These are phyloP conservation scores for Coemansia reversa DNA, from an alignment of 192 early-diverging fungal genomes.

Conservation along the genomic window DNA sequence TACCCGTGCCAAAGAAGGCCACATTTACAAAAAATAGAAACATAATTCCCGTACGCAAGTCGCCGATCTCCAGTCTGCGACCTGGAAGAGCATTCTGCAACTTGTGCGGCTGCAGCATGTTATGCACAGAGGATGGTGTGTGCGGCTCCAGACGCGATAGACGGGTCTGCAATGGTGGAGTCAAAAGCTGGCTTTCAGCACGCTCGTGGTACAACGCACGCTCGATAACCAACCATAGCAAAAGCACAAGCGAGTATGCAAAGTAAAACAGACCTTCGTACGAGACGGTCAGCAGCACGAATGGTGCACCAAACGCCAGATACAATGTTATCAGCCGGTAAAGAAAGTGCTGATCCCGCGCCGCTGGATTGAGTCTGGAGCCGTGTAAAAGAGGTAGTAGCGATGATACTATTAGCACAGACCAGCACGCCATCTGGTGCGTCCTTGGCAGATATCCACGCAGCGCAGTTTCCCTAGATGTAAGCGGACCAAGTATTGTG, in stretches of 20 bases:
- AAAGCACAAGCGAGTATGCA: constrained; percentile 68
- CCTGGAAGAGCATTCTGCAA: constrained; percentile 11
- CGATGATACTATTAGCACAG: constrained; percentile 36
- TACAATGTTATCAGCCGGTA: constrained; percentile 79
- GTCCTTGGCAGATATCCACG: constrained; percentile 39
- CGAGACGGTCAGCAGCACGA: constrained; percentile 84
- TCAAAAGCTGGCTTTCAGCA: constrained; percentile 42
- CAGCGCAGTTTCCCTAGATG: constrained; percentile 34
- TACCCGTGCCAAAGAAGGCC: constrained; percentile 96
- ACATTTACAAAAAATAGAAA: constrained; percentile 91
- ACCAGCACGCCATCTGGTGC: constrained; percentile 49
- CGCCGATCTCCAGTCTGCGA: constrained; percentile 55
- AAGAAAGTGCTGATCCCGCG: constrained; percentile 69
- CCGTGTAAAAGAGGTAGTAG: constrained; percentile 47
- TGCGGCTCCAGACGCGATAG: constrained; percentile 32
- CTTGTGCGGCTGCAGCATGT: not conserved
- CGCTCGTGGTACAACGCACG: constrained; percentile 50
- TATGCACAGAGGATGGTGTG: not conserved
- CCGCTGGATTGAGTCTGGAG: constrained; percentile 39
- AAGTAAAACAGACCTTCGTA: constrained; percentile 91
- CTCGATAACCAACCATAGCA: constrained; percentile 81
- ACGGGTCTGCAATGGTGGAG: constrained; percentile 26
- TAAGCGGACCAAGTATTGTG: constrained; percentile 41
- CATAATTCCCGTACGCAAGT: constrained; percentile 64
- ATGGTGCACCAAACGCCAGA: constrained; percentile 82